phyloP scores from a whole-genome alignment of 2,329 filamentous ascomycete genomes.

The Venturia carpophila region DNA sequence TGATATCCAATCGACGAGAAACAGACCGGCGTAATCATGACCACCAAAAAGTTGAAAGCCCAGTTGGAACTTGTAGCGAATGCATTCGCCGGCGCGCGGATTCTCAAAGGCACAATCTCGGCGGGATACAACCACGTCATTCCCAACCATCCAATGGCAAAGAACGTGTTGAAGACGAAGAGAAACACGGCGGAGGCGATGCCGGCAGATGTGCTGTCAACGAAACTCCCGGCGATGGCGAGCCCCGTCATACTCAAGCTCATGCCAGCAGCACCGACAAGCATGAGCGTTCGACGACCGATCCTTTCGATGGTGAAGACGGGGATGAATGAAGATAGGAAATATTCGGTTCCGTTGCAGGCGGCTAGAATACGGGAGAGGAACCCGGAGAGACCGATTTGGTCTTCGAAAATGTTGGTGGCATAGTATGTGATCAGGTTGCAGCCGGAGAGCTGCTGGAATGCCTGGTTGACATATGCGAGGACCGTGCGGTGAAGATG shows the following conservation, averaged over 20 bases:
- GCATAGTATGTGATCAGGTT: slow-evolving; percentile 27
- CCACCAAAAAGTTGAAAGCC: slow-evolving; percentile 28
- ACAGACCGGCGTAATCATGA: slow-evolving; percentile 35
- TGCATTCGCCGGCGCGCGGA: slow-evolving; percentile 34
- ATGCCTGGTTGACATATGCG: slow-evolving; percentile 28
- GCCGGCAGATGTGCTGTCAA: slow-evolving; percentile 30
- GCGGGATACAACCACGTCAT: slow-evolving; percentile 28
- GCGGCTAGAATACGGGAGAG: slow-evolving; percentile 29
- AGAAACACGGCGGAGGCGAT: slow-evolving; percentile 40
- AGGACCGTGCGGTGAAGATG: slow-evolving; percentile 24
- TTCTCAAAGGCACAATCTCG: slow-evolving; percentile 37
- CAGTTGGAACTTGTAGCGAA: slow-evolving; percentile 35
- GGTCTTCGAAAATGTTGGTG: slow-evolving; percentile 30
- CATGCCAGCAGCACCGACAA: slow-evolving; percentile 28
- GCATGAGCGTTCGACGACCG: slow-evolving; percentile 26
- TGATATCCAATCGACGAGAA: slow-evolving; percentile 28
- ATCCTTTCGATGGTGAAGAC: slow-evolving; percentile 34
- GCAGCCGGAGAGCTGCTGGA: slow-evolving; percentile 30
- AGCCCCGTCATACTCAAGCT: slow-evolving; percentile 40
- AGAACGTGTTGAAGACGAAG: slow-evolving; percentile 32
- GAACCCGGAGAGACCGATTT: slow-evolving; percentile 37
- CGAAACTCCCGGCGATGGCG: slow-evolving; percentile 37
- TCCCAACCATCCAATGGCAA: slow-evolving; percentile 27
- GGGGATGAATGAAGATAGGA: slow-evolving; percentile 32
- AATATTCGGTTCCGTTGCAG: slow-evolving; percentile 39